Base-by-base conservation (phyloP, 306 rosid genomes). In the Malus asiatica region DNA sequence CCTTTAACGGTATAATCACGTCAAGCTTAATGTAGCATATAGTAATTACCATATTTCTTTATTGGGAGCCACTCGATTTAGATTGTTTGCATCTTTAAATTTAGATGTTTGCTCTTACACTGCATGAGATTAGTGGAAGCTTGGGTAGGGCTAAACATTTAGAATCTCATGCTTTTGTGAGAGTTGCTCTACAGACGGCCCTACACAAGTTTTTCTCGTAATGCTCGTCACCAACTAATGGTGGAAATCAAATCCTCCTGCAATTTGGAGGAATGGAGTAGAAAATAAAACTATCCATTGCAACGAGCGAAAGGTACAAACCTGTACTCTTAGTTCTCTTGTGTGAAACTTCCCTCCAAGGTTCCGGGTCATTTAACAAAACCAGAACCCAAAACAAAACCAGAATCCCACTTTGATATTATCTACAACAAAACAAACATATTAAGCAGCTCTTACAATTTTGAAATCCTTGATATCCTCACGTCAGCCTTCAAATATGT, bases 381-480 rank as follows among this genome's bases (percentile, higher is more conserved):
- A 57, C 0, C 51, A 4, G 10, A 12, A 23, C 15, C 4, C 68
- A 25, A 25, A 1, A 23, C 11, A 72, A 72, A 55, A 57, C 0
- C 51, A 4, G 10, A 12, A 23, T 23, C 4, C 68, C 30, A 62
- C 70, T 11, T 77, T 53, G 76, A 20, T 60, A 46, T 62, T 22
- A 61, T 78, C 81, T 71, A 16, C n/a, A 57, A 18, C 77, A 20
- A n/a, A 32, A 25, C n/a, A 30, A 23, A 15, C 27, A 53, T 25
- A 61, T 73, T 4, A 7, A 58, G 77, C 22, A 60, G 42, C 19
- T 44, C 35, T 11, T 62, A 52, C 30, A 66, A 44, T 15, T 44
- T 48, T 30, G 51, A 38, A 4, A 55, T 20, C 76, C 70, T 76
- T 11, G 72, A 38, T 59, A 57, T 59, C 71, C 68, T 81, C 82